A percentile compares a stretch with the other conserved stretches of the same genome.
Conservation (phyloP, 1,139 yeast species). For the Candida dubliniensis region DNA sequence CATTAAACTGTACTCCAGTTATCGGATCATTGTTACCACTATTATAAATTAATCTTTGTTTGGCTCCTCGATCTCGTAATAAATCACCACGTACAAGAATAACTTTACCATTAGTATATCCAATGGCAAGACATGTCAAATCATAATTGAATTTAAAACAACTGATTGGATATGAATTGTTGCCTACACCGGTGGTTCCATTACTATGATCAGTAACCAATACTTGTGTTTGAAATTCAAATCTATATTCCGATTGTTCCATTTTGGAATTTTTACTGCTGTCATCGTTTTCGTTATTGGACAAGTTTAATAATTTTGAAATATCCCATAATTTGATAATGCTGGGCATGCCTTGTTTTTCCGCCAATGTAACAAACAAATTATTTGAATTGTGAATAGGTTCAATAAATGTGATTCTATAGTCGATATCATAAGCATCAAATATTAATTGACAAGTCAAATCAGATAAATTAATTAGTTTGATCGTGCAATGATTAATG, state of each 20-base stretch:
- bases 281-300: slow-evolving; percentile 24
- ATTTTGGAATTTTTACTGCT: slow-evolving; percentile 38
- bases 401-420: slow-evolving; percentile 57
- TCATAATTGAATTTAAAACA: slow-evolving; percentile 58
- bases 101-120: slow-evolving; percentile 86
- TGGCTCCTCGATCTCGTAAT: slow-evolving; percentile 83
- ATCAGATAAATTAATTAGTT: slow-evolving; percentile 41
- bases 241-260: slow-evolving; percentile 25
- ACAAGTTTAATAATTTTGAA: slow-evolving; percentile 41
- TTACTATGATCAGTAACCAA: slow-evolving; percentile 6
- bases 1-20: slow-evolving; percentile 67
- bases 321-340: slow-evolving; percentile 74
- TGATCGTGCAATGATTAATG: slow-evolving; percentile 53
- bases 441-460: slow-evolving; percentile 46
- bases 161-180: slow-evolving; percentile 72
- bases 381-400: slow-evolving; percentile 41
- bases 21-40: slow-evolving; percentile 62
- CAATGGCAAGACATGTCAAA: slow-evolving; percentile 70
- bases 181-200: slow-evolving; percentile 13
- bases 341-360: slow-evolving; percentile 68
- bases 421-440: slow-evolving; percentile 64
- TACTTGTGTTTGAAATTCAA: slow-evolving; percentile 14
- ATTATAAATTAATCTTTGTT: slow-evolving; percentile 77
- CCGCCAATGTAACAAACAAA: slow-evolving; percentile 69
- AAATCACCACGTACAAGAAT: slow-evolving; percentile 85